Evolutionary conservation across 83 land plant genomes (phyloP), one percentile per base, ranked within the genome.

Genomic region (Diphasiastrum complanatum): DNA sequence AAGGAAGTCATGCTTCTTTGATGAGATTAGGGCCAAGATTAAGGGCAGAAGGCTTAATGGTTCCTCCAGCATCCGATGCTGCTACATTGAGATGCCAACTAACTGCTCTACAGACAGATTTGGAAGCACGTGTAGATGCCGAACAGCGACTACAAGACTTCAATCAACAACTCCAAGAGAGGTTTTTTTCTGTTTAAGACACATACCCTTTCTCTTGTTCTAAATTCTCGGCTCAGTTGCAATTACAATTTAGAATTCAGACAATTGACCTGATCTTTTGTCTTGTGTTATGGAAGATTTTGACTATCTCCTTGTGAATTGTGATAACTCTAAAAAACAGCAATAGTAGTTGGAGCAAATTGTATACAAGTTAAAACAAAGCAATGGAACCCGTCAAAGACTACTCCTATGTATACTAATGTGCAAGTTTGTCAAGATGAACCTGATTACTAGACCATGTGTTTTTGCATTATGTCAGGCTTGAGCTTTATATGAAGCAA

Each of bases 111-210:
- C 65, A 68, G 31, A 36, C 31, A 18, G 67, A 68, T 37, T 37
- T 68, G 19, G 71, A 68, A 37, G 66, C 71, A 1, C 73, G 64
- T 27, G 64, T 70, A 40, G 73, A 70, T 50, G 73, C 61, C 3
- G 73, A 70, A 23, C 68, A 63, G 11, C 69, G 69, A 4, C 22
- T 70, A 5, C 69, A 64, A 45, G 64, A 25, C 3, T 63, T 70
- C 36, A 70, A 70, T 32, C 73, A 70, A 20, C 60, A 70, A 59
- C 51, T 70, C 14, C 73, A 60, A 25, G 73, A 70, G 38, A 70
- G 73, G 73, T 70, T 25, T 29, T 27, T 23, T 43, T 25, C 56
- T 28, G 12, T n/a, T 25, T 25, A 26, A 26, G 25, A 47, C 23
- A n/a, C 25, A 14, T 36, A 57, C 23, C 33, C 33, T 57, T 51